Conservation (phyloP, 495 filamentous ascomycete genomes). For the Ramalina intermedia region DNA sequence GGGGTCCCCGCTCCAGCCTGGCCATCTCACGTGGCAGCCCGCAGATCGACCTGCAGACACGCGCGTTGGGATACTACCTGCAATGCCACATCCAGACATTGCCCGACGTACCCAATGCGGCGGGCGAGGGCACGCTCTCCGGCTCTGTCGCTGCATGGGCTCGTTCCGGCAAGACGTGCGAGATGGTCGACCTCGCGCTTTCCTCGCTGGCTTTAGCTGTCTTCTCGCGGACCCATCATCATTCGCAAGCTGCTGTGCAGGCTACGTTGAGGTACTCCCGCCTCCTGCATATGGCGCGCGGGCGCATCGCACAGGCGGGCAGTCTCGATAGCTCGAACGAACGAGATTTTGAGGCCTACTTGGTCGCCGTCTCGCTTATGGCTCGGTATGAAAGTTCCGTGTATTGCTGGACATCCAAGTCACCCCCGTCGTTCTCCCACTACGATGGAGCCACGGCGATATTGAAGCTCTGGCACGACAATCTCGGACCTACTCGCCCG, state of each 20-base stretch:
- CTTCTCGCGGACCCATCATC: conserved; percentile 12
- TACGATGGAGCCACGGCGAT: conserved; percentile 17
- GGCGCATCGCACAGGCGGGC: conserved; percentile 4
- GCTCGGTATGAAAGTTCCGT: conserved; percentile 15
- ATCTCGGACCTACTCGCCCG: neutral
- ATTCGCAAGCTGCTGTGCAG: conserved; percentile 13
- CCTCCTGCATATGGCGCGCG: conserved; percentile 7
- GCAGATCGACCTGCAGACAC: conserved; percentile 11
- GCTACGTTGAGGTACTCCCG: conserved; percentile 12
- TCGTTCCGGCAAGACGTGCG: conserved; percentile 3
- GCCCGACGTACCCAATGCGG: conserved; percentile 2
- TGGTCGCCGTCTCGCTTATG: conserved; percentile 19
- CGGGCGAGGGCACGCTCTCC: conserved; percentile 2
- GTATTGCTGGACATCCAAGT: neutral
- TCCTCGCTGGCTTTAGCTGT: conserved; percentile 16
- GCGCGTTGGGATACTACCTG: conserved; percentile 15
- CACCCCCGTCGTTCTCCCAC: conserved; percentile 9
- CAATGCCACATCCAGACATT: conserved; percentile 9
- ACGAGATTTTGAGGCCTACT: conserved; percentile 11
- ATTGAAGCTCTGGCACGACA: conserved; percentile 16
- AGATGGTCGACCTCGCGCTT: conserved; percentile 16
- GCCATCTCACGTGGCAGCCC: conserved; percentile 5
- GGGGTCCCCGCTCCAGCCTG: conserved; percentile 19
- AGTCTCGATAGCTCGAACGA: neutral
- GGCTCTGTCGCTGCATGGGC: neutral